Evolutionary conservation across 352 stramenopile species (phyloP).

Genomic region (Pythium monospermum): DNA sequence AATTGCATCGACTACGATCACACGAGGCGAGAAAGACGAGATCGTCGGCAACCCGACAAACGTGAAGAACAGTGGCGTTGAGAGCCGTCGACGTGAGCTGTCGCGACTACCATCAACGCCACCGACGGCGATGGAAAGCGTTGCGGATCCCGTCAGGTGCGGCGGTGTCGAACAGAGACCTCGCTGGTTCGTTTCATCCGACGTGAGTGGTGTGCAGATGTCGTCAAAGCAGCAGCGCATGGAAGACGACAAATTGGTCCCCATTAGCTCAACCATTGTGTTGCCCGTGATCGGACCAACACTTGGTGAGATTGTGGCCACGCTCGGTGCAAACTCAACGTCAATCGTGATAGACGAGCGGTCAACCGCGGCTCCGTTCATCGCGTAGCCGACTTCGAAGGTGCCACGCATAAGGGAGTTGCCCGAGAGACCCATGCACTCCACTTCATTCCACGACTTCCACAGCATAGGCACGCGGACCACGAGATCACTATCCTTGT

Average conservation of each 20-base stretch:
- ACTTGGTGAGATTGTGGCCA: slow-evolving; percentile 20
- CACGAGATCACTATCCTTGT: not conserved
- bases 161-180: slow-evolving; percentile 4
- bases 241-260: slow-evolving; percentile 16
- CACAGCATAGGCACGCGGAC: slow-evolving; percentile 1
- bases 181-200: not conserved
- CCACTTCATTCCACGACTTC: slow-evolving; percentile 25
- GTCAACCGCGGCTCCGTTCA: slow-evolving; percentile 1
- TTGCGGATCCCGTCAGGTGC: not conserved
- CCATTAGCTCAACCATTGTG: slow-evolving; percentile 26
- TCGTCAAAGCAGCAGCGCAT: slow-evolving; percentile 47
- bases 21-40: not conserved
- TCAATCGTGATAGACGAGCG: not conserved
- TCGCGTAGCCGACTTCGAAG: slow-evolving; percentile 4
- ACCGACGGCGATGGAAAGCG: not conserved
- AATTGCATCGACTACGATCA: not conserved
- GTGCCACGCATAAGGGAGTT: not conserved
- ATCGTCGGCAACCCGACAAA: slow-evolving; percentile 1
- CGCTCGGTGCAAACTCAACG: slow-evolving; percentile 6
- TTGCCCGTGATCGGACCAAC: slow-evolving; percentile 18
- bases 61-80: slow-evolving; percentile 2
- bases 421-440: not conserved
- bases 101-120: not conserved
- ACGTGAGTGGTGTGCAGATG: slow-evolving; percentile 22
- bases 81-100: not conserved